These are phyloP conservation scores for Diatrype stigma DNA, from an alignment of 2,329 filamentous ascomycete genomes.

Conservation along the genomic window DNA sequence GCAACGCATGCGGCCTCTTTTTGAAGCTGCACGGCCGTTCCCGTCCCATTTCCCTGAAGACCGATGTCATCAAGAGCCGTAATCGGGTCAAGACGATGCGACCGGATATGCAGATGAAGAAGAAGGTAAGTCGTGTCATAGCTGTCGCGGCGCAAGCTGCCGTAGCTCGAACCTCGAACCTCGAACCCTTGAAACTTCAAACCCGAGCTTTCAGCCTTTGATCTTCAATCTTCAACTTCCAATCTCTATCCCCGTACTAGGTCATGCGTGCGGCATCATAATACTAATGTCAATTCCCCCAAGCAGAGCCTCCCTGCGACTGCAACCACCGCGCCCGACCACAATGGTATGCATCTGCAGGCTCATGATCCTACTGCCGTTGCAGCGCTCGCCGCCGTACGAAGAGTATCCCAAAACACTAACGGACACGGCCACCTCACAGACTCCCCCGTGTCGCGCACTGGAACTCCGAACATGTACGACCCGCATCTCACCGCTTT, in stretches of 20 bases:
- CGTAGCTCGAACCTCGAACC: background rate
- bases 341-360: slow-evolving; percentile 58
- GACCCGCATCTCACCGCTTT: slow-evolving; percentile 75
- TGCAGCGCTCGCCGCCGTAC: slow-evolving; percentile 45
- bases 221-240: too few species aligned
- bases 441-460: slow-evolving; percentile 75
- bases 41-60: slow-evolving; percentile 93
- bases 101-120: slow-evolving; percentile 72
- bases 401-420: slow-evolving; percentile 65
- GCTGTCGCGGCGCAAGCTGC: background rate
- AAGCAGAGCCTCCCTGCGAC: slow-evolving; percentile 38
- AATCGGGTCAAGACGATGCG: slow-evolving; percentile 91
- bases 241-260: too few species aligned
- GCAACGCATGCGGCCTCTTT: slow-evolving; percentile 97
- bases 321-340: slow-evolving; percentile 31
- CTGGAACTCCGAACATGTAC: slow-evolving; percentile 71
- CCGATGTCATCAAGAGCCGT: slow-evolving; percentile 98
- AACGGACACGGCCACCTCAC: slow-evolving; percentile 72
- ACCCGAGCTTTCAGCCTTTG: too few species aligned
- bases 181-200: too few species aligned
- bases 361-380: slow-evolving; percentile 52
- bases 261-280: background rate
- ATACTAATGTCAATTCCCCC: slow-evolving; percentile 11
- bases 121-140: slow-evolving; percentile 55
- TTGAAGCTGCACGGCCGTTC: slow-evolving; percentile 93